Percentiles rank a stretch among this genome's conserved stretches.
phyloP scores from a whole-genome alignment of 2,329 filamentous ascomycete genomes.

The Cladorrhinum sp. region DNA sequence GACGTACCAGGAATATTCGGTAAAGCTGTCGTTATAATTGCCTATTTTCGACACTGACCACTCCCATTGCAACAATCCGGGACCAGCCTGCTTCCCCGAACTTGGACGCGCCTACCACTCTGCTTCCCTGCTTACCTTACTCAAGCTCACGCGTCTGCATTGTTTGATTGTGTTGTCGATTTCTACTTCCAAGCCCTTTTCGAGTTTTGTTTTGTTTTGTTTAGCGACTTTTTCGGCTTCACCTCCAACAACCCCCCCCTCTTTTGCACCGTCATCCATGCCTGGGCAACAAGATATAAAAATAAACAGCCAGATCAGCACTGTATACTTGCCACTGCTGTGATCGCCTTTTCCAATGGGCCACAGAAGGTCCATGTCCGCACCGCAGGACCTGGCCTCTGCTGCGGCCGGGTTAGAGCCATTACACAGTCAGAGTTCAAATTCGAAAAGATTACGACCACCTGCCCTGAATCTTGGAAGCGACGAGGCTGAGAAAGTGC shows the following conservation, averaged over 20 bases:
- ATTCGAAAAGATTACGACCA: constrained; percentile 38
- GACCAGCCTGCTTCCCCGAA: constrained; percentile 9
- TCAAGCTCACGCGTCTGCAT: constrained; percentile 17
- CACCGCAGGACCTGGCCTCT: constrained; percentile 19
- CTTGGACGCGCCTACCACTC: constrained; percentile 23
- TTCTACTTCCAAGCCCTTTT: background rate
- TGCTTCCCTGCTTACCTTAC: constrained; percentile 16
- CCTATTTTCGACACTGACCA: constrained; percentile 11
- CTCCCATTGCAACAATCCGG: constrained; percentile 18
- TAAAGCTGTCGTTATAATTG: constrained; percentile 25
- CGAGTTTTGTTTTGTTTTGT: constrained; percentile 3
- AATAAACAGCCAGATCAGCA: background rate
- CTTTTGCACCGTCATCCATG: background rate
- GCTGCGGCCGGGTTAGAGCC: constrained; percentile 31
- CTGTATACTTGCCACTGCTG: background rate
- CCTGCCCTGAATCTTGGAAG: constrained; percentile 33
- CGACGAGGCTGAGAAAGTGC: constrained; percentile 39
- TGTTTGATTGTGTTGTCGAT: background rate
- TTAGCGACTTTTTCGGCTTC: background rate
- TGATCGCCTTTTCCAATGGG: background rate
- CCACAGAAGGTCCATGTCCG: constrained; percentile 21
- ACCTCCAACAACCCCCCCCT: background rate
- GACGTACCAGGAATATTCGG: constrained; percentile 25
- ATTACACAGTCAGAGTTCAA: constrained; percentile 32
- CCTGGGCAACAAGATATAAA: constrained; percentile 3